Base-by-base conservation (phyloP, 2,329 filamentous ascomycete species). In the Leptographium flavum region DNA sequence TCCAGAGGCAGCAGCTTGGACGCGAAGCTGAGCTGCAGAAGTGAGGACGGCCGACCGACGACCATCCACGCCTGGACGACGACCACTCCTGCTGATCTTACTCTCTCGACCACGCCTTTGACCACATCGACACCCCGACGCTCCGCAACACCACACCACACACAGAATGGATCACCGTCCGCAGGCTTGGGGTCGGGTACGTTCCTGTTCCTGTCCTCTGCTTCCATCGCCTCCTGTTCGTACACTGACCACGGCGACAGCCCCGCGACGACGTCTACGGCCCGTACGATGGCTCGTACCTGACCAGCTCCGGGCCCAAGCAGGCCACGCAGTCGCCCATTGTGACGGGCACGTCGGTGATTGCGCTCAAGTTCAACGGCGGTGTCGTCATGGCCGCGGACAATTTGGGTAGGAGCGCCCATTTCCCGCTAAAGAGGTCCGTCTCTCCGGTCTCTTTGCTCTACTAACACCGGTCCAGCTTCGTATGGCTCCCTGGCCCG, bases 191-290 rank as follows among this genome's bases (percentile, higher is more conserved):
- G 79, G 79, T 53, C 76, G 79, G 67, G 79, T 83, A 73, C 60
- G 77, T 68, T n/a, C 43, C 32, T 22, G 13, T 27, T n/a, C 27
- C 21, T 32, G 38, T 28, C 25, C 8, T 27, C 42, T 39, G 30
- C 13, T 27, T 52, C n/a, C n/a, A n/a, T n/a, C n/a, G n/a, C n/a
- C n/a, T n/a, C n/a, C n/a, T n/a, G n/a, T n/a, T n/a, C n/a, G n/a
- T n/a, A n/a, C n/a, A 39, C 49, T 53, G 50, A 56, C 64, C 69
- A 57, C 39, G 39, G 28, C 28, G 39, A 50, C 58, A 98, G 92
- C 92, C 92, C 61, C 83, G 92, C 74, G 86, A 98, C 67, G 92
- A 98, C 65, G 74, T 96, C 60, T 98, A 96, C 68, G 92, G 92
- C 57, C 73, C 83, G 58, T 98, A 98, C 67, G 86, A 96, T 67